phyloP scores from a whole-genome alignment of 768 basidiomycete species.

The Collybia nuda region DNA sequence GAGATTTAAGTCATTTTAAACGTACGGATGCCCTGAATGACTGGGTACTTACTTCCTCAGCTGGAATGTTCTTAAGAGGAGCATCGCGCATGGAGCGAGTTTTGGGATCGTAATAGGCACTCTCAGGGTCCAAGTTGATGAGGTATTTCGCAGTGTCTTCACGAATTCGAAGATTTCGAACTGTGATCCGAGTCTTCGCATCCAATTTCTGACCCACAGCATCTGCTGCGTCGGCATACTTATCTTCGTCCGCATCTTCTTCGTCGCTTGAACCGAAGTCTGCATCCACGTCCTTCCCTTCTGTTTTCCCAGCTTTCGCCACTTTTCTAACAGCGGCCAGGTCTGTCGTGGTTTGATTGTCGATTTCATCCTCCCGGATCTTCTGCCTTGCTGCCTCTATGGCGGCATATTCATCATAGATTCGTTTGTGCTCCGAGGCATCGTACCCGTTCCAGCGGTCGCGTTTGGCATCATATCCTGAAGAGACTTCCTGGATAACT shows the following conservation, averaged over 20 bases:
- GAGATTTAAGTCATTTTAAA: constrained; percentile 4
- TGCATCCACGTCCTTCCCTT: constrained; percentile 70
- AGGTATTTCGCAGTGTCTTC: constrained; percentile 99
- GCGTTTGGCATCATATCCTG: constrained; percentile 90
- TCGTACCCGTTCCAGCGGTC: constrained; percentile 99
- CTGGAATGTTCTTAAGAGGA: constrained; percentile 67
- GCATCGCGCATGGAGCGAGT: constrained; percentile 99
- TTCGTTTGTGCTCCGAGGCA: constrained; percentile 76
- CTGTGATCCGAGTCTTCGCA: constrained; percentile 97
- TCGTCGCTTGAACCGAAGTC: constrained; percentile 98
- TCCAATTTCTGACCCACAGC: constrained; percentile 98
- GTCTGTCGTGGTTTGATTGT: constrained; percentile 94
- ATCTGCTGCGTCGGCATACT: constrained; percentile 97
- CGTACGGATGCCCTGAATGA: too few relatives aligned
- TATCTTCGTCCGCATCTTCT: constrained; percentile 95
- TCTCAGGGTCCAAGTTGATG: constrained; percentile 92
- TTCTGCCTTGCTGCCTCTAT: constrained; percentile 89
- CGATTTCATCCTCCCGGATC: constrained; percentile 94
- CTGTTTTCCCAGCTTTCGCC: constrained; percentile 84
- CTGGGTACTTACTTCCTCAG: constrained; percentile 77
- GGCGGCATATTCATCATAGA: constrained; percentile 94
- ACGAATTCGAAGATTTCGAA: constrained; percentile 96
- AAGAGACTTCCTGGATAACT: constrained; percentile 73
- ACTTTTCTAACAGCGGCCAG: constrained; percentile 89
- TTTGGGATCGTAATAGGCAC: constrained; percentile 99